Evolutionary conservation across 2,329 filamentous ascomycete species (phyloP).

Genomic region (Ophiostoma sp.): DNA sequence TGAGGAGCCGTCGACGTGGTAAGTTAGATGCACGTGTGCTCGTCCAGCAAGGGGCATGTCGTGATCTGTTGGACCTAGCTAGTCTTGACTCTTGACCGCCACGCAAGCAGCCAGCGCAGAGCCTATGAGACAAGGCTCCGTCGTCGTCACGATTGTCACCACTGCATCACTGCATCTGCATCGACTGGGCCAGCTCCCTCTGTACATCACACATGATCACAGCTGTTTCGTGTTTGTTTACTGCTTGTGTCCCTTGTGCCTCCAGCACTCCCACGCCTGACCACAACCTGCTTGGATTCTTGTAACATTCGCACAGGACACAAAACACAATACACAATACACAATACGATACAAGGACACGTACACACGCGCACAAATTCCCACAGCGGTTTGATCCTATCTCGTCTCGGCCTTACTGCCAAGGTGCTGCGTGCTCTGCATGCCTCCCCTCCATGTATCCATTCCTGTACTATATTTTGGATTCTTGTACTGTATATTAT

Average conservation of each 20-base stretch:
- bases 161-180: not conserved
- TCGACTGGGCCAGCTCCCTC: not conserved
- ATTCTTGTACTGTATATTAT: not conserved
- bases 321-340: not conserved
- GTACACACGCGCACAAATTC: not conserved
- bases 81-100: constrained; percentile 1
- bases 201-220: not conserved
- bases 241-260: not conserved
- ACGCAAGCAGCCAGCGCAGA: constrained; percentile 14
- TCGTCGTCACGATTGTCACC: not conserved
- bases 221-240: constrained; percentile 6
- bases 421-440: not conserved
- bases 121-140: constrained; percentile 2
- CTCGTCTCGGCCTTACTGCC: not conserved
- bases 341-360: no score
- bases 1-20: not conserved
- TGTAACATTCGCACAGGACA: not conserved
- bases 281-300: not conserved
- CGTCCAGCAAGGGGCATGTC: not conserved
- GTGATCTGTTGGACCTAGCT: not conserved
- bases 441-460: not conserved
- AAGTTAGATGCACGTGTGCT: not conserved
- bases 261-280: constrained; percentile 2
- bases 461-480: not conserved
- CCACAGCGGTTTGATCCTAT: not conserved